These are phyloP conservation scores for Arabidopsis lyrata DNA, from an alignment of 441 rosid species.

Conservation along the genomic window DNA sequence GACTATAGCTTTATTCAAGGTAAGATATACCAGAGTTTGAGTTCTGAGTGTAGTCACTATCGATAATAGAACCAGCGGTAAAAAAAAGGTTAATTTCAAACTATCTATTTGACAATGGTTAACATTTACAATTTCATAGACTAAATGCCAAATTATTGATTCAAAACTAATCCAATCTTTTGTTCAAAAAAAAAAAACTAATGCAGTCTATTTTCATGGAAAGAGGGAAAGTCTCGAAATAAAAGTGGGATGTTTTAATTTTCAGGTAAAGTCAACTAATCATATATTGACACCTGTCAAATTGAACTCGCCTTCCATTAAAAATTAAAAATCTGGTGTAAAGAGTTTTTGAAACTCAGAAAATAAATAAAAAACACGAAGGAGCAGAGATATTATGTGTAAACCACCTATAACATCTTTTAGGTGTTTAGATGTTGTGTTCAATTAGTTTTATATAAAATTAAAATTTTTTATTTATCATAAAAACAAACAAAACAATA, in stretches of 20 bases:
- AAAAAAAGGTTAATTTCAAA: not conserved
- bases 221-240: not conserved
- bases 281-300: constrained; percentile 23
- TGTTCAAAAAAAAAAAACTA: no score
- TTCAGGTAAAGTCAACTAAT: not conserved
- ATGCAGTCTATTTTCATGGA: no score
- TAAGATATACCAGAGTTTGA: constrained; percentile 27
- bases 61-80: constrained; percentile 2
- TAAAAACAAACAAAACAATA: no score
- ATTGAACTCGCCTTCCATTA: not conserved
- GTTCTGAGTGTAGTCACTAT: constrained; percentile 30
- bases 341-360: constrained; percentile 16
- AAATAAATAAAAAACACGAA: constrained; percentile 13
- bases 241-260: not conserved
- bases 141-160: no score
- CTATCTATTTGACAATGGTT: not conserved
- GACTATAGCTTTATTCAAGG: constrained; percentile 15
- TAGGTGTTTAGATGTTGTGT: no score
- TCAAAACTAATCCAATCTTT: no score
- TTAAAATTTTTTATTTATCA: no score
- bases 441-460: no score
- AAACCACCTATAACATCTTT: no score
- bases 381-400: constrained; percentile 17
- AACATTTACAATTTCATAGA: no score
- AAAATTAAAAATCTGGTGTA: not conserved